These are phyloP conservation scores for Biscogniauxia mediterranea DNA, from an alignment of 2,329 filamentous ascomycete genomes.

Conservation along the genomic window DNA sequence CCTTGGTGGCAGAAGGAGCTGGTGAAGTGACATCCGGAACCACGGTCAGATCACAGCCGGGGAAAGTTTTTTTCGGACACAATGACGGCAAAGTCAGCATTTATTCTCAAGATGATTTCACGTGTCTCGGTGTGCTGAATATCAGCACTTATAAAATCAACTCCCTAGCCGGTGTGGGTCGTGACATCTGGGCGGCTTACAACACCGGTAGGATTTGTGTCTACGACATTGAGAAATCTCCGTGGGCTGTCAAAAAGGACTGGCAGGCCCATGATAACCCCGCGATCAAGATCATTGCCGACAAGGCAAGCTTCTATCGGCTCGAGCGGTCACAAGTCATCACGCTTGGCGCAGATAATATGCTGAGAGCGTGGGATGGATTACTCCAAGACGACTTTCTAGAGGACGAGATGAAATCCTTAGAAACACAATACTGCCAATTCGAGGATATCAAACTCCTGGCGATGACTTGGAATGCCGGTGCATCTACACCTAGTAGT, in stretches of 20 bases:
- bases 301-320: slow-evolving; percentile 80
- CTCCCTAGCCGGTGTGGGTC: slow-evolving; percentile 75
- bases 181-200: slow-evolving; percentile 87
- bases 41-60: slow-evolving; percentile 69
- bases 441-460: slow-evolving; percentile 79
- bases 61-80: slow-evolving; percentile 86
- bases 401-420: slow-evolving; percentile 82
- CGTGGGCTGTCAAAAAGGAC: slow-evolving; percentile 90
- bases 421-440: slow-evolving; percentile 78
- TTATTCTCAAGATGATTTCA: slow-evolving; percentile 76
- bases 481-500: slow-evolving; percentile 86
- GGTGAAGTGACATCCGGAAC: slow-evolving; percentile 88
- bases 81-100: slow-evolving; percentile 91
- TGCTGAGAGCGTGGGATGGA: slow-evolving; percentile 85
- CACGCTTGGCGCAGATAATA: slow-evolving; percentile 83
- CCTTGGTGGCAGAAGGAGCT: slow-evolving; percentile 68
- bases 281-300: slow-evolving; percentile 73
- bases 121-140: slow-evolving; percentile 76
- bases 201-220: slow-evolving; percentile 93
- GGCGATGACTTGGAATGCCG: slow-evolving; percentile 95
- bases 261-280: slow-evolving; percentile 90
- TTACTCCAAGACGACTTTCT: slow-evolving; percentile 92
- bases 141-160: slow-evolving; percentile 96
- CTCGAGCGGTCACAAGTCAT: slow-evolving; percentile 81
- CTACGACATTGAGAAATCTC: slow-evolving; percentile 79